Conservation (phyloP, 2,329 filamentous ascomycete genomes). For the Cladosporium sp. region DNA sequence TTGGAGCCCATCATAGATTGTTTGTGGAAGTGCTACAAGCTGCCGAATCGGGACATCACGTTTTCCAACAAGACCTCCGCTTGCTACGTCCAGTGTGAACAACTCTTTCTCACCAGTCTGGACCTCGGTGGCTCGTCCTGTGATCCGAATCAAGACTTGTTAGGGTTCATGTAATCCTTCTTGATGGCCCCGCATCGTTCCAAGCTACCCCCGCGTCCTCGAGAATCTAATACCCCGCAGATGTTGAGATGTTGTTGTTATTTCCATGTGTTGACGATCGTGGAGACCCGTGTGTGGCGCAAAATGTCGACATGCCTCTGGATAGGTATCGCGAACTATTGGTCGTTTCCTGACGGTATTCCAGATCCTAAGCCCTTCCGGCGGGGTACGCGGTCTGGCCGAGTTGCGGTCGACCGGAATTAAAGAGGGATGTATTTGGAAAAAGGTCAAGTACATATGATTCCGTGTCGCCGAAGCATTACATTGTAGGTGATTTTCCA, state of each 20-base stretch:
- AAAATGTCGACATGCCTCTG: neutral
- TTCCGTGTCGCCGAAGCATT: too few species aligned
- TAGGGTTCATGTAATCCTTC: neutral
- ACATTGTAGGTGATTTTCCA: too few species aligned
- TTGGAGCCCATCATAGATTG: too few species aligned
- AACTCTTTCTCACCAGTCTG: neutral
- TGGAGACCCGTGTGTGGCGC: constrained; percentile 2
- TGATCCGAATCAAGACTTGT: constrained; percentile 1
- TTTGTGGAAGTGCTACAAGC: too few species aligned
- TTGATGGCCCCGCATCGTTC: neutral
- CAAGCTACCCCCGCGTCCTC: neutral
- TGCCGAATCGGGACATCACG: too few species aligned
- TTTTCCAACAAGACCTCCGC: too few species aligned
- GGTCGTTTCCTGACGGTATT: neutral
- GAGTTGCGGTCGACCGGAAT: constrained; percentile 11
- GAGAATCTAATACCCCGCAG: neutral
- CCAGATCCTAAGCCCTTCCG: neutral
- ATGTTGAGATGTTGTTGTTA: constrained; percentile 5
- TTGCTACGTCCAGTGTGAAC: neutral
- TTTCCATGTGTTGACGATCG: constrained; percentile 3
- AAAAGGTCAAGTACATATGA: too few species aligned
- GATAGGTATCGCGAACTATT: neutral
- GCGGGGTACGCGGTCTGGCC: constrained; percentile 11
- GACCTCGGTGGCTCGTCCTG: neutral
- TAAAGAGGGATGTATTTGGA: neutral